Evolutionary conservation across 1,284 basidiomycete genomes (phyloP), one percentile per base, ranked within the genome.

Genomic region (Ustilago hordei): DNA sequence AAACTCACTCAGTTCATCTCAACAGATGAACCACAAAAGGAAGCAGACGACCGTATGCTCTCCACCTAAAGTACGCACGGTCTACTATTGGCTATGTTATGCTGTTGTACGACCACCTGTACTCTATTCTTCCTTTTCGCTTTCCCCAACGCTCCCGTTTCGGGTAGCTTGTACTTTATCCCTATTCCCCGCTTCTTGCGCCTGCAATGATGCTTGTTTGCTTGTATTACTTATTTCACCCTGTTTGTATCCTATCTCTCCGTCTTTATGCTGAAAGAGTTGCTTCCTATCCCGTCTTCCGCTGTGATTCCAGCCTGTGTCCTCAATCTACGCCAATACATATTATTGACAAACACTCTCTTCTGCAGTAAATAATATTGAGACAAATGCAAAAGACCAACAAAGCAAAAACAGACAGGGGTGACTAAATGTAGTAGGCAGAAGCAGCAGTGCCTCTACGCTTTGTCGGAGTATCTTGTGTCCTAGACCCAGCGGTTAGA

Each of bases 401-500:
- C 12, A 54, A 45, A 43, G 9, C 48, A 58, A 28, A 41, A n/a
- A 43, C 8, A 7, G 41, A 17, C 9, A 43, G 4, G 38, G 34
- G 34, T 12, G 3, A 19, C 58, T 41, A 77, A 31, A 78, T 73
- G 56, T 78, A 78, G 59, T 71, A 75, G n/a, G 71, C 64, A n/a
- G 71, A 65, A 41, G 75, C 64, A 45, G 61, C 71, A n/a, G 75
- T 78, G 36, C 61, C 61, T 54, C 64, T 57, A 28, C 64, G 45
- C 36, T 56, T 67, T 4, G 75, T 72, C 9, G 69, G 69, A 2
- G 68, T 68, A 23, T 68, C 73, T 11, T 60, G 55, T 15, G 56
- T 38, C n/a, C 19, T 35, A 5, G 48, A 38, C 2, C 32, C 53
- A 1, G 19, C 36, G 1, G 28, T 6, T 7, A 28, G 32, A 4